Evolutionary conservation across 805 yeast genomes (phyloP), one percentile per base, ranked within the genome.

Genomic region (Yarrowia phangngaensis): DNA sequence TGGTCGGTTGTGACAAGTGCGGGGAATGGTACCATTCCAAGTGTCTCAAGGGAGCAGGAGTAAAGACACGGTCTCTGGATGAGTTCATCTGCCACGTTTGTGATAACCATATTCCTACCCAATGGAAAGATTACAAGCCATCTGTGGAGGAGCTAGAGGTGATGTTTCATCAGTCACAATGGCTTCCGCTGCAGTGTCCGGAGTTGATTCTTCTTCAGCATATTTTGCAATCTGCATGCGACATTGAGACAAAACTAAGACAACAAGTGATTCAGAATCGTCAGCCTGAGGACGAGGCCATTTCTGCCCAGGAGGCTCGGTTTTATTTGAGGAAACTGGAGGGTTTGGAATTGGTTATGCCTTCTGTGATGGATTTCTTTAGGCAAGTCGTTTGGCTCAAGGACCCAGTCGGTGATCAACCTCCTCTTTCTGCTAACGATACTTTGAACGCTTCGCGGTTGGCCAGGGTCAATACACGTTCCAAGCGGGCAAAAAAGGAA

Each of bases 11-110:
- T 70, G 95, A 87, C 57, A 71, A 73, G 52, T 88, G 97, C 64
- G 78, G 84, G 9, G 95, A 81, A 8, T 88, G 95, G 96, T 95
- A 86, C 61, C 97, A 88, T 61, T 94, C 92, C 1, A 83, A 72
- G 63, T 88, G 97, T 70, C 88, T 88, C 30, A 56, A 56, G 45
- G 47, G 57, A n/a, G 52, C 60, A 1, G 52, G 60, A 16, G 54
- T 54, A 16, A 52, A 56, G 26, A n/a, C 54, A n/a, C 53, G 54
- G 41, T 66, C 64, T 3, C 62, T 66, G 26, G 68, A 63, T n/a
- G 63, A 61, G 8, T 80, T 71, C 55, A 61, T 70, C 11, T 80
- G 86, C 63, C 74, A 81, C 1, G 56, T 78, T 17, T 80, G 86
- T 60, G 76, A 75, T 56, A 60, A 59, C 52, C 60, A 62, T 23